Evolutionary conservation across 352 stramenopile species (phyloP).

Genomic region (Elongisporangium prolatum): DNA sequence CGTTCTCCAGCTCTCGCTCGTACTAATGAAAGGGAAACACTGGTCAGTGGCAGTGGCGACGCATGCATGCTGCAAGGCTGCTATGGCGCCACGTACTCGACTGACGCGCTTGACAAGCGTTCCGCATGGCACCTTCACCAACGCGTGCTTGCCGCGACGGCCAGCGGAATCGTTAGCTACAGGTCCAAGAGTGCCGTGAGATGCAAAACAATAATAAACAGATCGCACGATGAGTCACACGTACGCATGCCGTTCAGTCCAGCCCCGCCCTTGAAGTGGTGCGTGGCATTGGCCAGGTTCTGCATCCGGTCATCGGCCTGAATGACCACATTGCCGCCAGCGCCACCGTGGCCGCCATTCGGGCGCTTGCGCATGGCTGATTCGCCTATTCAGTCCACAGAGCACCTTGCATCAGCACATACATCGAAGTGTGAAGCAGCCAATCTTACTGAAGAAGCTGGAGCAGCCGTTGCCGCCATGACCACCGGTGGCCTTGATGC

Average conservation of each 20-base stretch:
- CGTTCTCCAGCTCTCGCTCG: constrained; percentile 67
- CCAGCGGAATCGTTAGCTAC: constrained; percentile 77
- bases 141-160: constrained; percentile 70
- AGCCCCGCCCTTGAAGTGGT: constrained; percentile 78
- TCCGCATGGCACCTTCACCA: constrained; percentile 80
- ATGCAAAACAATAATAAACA: constrained; percentile 1
- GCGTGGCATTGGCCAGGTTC: constrained; percentile 79
- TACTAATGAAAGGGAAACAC: constrained; percentile 23
- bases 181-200: background rate
- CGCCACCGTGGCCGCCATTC: constrained; percentile 81
- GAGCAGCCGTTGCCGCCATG: constrained; percentile 86
- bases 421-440: background rate
- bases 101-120: constrained; percentile 87
- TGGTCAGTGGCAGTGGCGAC: background rate
- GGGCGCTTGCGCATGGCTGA: constrained; percentile 71
- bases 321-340: constrained; percentile 78
- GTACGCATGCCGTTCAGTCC: constrained; percentile 84
- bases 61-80: background rate
- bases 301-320: constrained; percentile 68
- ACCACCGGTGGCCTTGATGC: constrained; percentile 84
- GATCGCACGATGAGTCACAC: constrained; percentile 16
- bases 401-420: background rate
- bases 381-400: constrained; percentile 13
- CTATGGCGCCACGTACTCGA: constrained; percentile 31
- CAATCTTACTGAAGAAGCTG: constrained; percentile 69